A percentile compares a stretch with the other conserved stretches of the same genome.
Conservation (phyloP, 202 grass and related monocot genomes). For the Schoenoplectus tabernaemontani region DNA sequence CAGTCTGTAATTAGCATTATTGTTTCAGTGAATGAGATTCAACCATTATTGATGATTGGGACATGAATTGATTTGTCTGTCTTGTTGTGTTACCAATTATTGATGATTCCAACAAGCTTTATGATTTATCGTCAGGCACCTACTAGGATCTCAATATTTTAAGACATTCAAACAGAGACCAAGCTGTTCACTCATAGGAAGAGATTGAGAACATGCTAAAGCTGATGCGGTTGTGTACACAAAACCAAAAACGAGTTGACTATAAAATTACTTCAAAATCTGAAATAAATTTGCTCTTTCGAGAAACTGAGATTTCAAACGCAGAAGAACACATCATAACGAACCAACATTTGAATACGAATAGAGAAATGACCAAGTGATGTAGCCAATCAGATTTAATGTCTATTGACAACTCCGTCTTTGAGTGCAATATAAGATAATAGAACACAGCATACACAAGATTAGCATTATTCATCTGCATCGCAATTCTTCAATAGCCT, state of each 20-base stretch:
- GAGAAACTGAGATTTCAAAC: not conserved
- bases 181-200: too few relatives aligned
- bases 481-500: not conserved
- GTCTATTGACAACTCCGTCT: not conserved
- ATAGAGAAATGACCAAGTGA: too few relatives aligned
- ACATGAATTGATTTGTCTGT: not conserved
- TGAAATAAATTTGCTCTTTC: not conserved
- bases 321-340: not conserved
- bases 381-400: not conserved
- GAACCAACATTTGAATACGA: too few relatives aligned
- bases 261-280: too few relatives aligned
- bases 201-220: too few relatives aligned
- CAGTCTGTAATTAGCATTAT: not conserved
- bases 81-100: conserved; percentile 12
- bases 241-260: too few relatives aligned
- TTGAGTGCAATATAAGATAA: not conserved
- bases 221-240: too few relatives aligned
- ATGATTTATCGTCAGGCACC: conserved; percentile 15
- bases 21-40: not conserved
- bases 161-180: not conserved
- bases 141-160: not conserved
- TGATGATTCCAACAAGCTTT: conserved; percentile 14
- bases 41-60: not conserved
- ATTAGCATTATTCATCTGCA: not conserved
- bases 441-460: not conserved